Base-by-base conservation (phyloP, 805 yeast species). In the Zygosaccharomyces rouxii region DNA sequence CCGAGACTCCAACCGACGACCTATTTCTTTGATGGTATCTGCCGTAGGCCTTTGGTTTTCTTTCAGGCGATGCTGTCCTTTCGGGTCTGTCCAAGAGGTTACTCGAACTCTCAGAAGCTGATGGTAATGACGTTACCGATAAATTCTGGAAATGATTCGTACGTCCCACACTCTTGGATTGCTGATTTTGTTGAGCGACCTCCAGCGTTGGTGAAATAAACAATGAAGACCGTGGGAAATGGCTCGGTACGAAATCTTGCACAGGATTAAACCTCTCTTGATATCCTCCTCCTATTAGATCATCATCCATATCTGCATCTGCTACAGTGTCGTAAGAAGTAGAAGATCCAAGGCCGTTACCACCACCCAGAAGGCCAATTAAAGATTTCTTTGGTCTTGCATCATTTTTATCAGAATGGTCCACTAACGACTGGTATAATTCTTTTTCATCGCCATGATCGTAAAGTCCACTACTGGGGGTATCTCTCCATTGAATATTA, bases 131-230 rank as follows among this genome's bases (percentile, higher is more conserved):
- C 7, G 52, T 40, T 13, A 50, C 48, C 10, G 59, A 56, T 7
- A 47, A 38, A 31, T 50, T 51, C 38, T 48, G 21, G 33, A 49
- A 46, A n/a, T 47, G 51, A 19, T 59, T 50, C 4, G 72, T 62
- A 21, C 38, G 45, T 10, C 46, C 50, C 31, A 25, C 7, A 23
- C 14, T 46, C 35, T 40, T 37, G 7, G 43, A 42, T 30, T 50
- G 63, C 38, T 71, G 66, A 56, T 68, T 72, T 56, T 75, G 76
- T 48, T 72, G 71, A 78, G 82, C 77, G 14, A 83, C 84, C 58
- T 85, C 89, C 14, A 82, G 83, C 0, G 95, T 87, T 29, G 95
- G 95, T 2, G 94, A 86, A 46, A 86, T 78, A 65, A 84, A 87
- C 77, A 83, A 73, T 2, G 71, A 68, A 47, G 61, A 64, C 52